Conservation (phyloP, 495 filamentous ascomycete species). For the Terfezia claveryi region DNA sequence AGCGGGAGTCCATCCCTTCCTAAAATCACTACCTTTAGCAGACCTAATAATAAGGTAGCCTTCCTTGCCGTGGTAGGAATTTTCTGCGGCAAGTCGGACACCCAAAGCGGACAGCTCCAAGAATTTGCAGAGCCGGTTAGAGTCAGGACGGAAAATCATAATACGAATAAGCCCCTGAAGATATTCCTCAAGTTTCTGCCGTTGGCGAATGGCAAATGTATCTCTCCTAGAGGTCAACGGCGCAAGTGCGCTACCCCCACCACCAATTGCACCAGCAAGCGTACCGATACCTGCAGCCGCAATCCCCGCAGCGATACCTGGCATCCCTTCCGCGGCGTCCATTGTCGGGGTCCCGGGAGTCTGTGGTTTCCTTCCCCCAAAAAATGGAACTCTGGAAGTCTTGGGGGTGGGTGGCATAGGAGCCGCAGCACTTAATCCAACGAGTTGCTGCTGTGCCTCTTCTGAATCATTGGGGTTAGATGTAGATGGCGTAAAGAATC, state of each 20-base stretch:
- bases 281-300: slow-evolving; percentile 25
- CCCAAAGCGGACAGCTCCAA: slow-evolving; percentile 86
- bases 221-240: slow-evolving; percentile 24
- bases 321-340: slow-evolving; percentile 22
- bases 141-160: slow-evolving; percentile 88
- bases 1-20: slow-evolving; percentile 51
- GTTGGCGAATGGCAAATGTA: slow-evolving; percentile 44
- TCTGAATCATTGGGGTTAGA: neutral
- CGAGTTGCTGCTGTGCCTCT: slow-evolving; percentile 11
- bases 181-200: slow-evolving; percentile 73
- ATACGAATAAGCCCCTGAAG: slow-evolving; percentile 84
- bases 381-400: slow-evolving; percentile 20
- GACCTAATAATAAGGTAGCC: slow-evolving; percentile 81
- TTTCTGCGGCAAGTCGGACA: slow-evolving; percentile 84
- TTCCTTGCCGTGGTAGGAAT: slow-evolving; percentile 94
- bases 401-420: slow-evolving; percentile 25
- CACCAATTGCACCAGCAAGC: slow-evolving; percentile 23
- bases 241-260: slow-evolving; percentile 11
- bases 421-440: slow-evolving; percentile 19
- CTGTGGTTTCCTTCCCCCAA: slow-evolving; percentile 32
- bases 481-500: neutral
- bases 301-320: slow-evolving; percentile 15
- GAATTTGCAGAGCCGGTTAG: slow-evolving; percentile 89
- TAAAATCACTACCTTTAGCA: slow-evolving; percentile 73
- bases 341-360: slow-evolving; percentile 28